phyloP scores from a whole-genome alignment of 345 rosid genomes.

The Aquilaria sinensis region DNA sequence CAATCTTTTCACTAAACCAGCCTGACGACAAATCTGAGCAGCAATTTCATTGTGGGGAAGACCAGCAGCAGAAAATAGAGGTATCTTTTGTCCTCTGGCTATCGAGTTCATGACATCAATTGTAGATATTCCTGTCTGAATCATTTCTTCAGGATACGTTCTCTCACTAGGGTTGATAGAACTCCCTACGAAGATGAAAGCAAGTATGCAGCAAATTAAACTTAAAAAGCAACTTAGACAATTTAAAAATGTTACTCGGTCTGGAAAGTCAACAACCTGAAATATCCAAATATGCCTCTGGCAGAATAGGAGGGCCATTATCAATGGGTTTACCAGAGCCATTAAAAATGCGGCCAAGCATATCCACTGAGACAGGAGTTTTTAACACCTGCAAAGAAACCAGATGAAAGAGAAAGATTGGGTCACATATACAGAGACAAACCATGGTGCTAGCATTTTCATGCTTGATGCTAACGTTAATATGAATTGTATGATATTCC shows the following conservation, averaged over 20 bases:
- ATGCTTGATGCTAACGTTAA: neutral
- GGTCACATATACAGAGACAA: neutral
- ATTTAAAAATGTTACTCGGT: no score
- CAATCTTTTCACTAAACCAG: constrained; percentile 93
- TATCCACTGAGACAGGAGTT: constrained; percentile 90
- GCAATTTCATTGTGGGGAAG: constrained; percentile 98
- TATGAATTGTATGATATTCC: neutral
- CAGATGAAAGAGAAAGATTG: neutral
- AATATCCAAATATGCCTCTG: constrained; percentile 92
- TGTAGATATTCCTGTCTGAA: constrained; percentile 96
- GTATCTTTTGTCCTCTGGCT: constrained; percentile 98
- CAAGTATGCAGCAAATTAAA: neutral
- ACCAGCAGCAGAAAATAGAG: constrained; percentile 98
- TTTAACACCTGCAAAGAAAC: constrained; percentile 58
- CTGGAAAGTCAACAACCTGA: constrained; percentile 42
- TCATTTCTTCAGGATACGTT: constrained; percentile 95
- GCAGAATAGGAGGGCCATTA: constrained; percentile 91
- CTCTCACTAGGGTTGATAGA: constrained; percentile 95
- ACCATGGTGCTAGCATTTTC: neutral
- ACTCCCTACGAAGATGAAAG: constrained; percentile 45
- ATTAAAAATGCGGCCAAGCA: constrained; percentile 94
- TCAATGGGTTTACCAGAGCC: constrained; percentile 98
- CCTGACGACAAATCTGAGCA: constrained; percentile 99
- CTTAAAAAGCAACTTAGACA: no score
- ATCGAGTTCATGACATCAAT: constrained; percentile 98